Conservation (phyloP, 345 rosid genomes). For the Geranium rotundifolium region DNA sequence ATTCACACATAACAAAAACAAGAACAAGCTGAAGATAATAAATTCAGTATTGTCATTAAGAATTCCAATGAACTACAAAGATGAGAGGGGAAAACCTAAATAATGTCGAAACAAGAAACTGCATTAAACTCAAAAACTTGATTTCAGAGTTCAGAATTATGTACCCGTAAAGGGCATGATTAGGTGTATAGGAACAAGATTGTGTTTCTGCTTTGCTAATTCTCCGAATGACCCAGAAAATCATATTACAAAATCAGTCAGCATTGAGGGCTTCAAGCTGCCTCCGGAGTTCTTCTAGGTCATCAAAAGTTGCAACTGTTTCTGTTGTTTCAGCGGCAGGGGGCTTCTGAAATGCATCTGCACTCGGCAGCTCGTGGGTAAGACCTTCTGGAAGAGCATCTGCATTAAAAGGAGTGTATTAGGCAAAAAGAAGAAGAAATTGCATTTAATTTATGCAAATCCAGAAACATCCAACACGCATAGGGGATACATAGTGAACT, state of each 20-base stretch:
- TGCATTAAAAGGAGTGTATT: constrained; percentile 9
- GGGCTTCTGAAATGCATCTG: constrained; percentile 43
- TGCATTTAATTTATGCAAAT: neutral
- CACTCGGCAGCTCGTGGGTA: constrained; percentile 71
- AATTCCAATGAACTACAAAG: too few species aligned
- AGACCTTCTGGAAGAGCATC: constrained; percentile 86
- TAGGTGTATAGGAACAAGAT: neutral
- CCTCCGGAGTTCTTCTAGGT: constrained; percentile 70
- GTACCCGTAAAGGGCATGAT: neutral
- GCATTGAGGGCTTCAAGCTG: constrained; percentile 89
- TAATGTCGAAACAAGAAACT: too few species aligned
- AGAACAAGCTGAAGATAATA: too few species aligned
- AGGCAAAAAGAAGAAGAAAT: neutral
- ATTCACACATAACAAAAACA: too few species aligned
- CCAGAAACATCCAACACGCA: neutral
- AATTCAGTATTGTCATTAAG: too few species aligned
- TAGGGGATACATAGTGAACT: too few species aligned
- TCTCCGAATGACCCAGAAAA: too few species aligned
- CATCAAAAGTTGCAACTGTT: constrained; percentile 18
- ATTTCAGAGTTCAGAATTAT: neutral
- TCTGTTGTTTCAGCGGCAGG: constrained; percentile 26
- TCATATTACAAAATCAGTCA: constrained; percentile 10
- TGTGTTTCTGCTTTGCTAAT: neutral
- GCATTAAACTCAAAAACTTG: neutral
- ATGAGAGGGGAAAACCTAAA: too few species aligned